Evolutionary conservation across 768 basidiomycete genomes (phyloP), one percentile per base, ranked within the genome.

Genomic region (Leccinum ochraceum): DNA sequence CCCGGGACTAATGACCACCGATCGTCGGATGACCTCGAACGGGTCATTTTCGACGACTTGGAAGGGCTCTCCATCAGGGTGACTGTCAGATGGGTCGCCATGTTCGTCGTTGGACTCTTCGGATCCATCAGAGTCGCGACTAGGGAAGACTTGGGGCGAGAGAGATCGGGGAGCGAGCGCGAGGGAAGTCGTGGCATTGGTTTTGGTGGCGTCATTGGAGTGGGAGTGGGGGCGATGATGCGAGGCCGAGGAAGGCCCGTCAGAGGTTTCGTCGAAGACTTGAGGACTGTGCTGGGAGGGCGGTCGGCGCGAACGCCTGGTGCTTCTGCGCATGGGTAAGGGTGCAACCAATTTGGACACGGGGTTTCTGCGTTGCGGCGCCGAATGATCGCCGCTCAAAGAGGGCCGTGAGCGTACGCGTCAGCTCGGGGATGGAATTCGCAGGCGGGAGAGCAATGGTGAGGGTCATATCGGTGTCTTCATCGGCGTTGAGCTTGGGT

Each of bases 181-280:
- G 22, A 49, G 24, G 6, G 11, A 11, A 6, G 5, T 11, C 3
- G 3, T n/a, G 22, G 13, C 4, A 14, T 26, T 49, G 48, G 24
- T 11, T 13, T 49, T 49, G 22, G 14, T 24, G 14, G 9, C 14
- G 2, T 17, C 34, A 26, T 5, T 26, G 26, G 26, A 26, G 26
- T 26, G 26, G 26, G 26, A 26, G 26, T 26, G 26, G 26, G 4
- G 26, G 26, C 26, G 34, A 4, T 17, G 49, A 22, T 37, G 11
- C 10, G 54, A 62, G 32, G 6, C 5, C 9, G 49, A 51, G 3
- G 48, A 58, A 17, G 54, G 54, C 7, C 10, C 36, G 5, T 64
- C 55, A 7, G 60, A 63, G 20, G 54, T 67, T 44, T 70, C 70
- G n/a, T 69, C 24, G 7, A 69, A 65, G 24, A 54, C 70, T 39